Evolutionary conservation across 1,284 basidiomycete genomes (phyloP).

Genomic region (Boletus semigastroideus): DNA sequence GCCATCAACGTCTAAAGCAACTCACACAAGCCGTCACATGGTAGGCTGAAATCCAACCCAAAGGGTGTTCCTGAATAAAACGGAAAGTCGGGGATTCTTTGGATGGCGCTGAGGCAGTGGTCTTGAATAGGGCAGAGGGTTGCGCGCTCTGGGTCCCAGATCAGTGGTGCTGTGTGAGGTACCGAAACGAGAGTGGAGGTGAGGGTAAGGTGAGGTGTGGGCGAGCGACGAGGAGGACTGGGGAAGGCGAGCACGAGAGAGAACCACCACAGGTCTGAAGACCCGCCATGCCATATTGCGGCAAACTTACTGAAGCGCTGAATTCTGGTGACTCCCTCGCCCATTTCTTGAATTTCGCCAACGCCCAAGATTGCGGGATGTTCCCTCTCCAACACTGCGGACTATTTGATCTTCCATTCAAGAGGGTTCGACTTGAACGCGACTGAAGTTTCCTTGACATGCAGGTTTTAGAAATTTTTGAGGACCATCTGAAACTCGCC

Average conservation of each 20-base stretch:
- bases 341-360: slow-evolving; percentile 37
- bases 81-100: too few species aligned
- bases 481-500: slow-evolving; percentile 1
- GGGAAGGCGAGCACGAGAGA: neutral
- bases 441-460: slow-evolving; percentile 11
- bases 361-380: slow-evolving; percentile 37
- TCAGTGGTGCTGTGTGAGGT: too few species aligned
- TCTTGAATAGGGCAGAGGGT: too few species aligned
- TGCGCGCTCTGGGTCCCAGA: too few species aligned
- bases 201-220: too few species aligned
- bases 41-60: neutral
- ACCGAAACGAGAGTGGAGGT: too few species aligned
- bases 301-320: neutral
- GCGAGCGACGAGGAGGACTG: too few species aligned
- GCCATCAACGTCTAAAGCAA: too few species aligned
- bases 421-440: slow-evolving; percentile 14
- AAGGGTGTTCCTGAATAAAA: neutral
- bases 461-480: neutral
- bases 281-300: too few species aligned
- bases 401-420: slow-evolving; percentile 36
- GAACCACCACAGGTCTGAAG: too few species aligned
- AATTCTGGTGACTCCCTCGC: neutral
- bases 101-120: too few species aligned
- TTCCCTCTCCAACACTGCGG: slow-evolving; percentile 20
- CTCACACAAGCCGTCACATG: too few species aligned